Conservation (phyloP, 1,284 basidiomycete species). For the Trichosporon inkin region DNA sequence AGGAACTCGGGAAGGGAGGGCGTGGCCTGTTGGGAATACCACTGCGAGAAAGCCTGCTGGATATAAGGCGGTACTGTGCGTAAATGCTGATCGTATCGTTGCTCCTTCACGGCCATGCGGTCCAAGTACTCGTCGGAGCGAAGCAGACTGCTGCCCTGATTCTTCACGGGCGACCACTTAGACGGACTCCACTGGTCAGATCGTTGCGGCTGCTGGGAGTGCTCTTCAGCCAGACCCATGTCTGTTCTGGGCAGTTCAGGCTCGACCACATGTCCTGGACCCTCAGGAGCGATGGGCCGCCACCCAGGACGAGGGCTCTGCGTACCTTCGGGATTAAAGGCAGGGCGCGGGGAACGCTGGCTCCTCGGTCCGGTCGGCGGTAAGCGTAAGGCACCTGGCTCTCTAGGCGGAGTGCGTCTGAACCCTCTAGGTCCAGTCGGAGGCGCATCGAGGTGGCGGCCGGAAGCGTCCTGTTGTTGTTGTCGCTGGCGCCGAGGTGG, state of each 20-base stretch:
- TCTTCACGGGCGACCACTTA: neutral
- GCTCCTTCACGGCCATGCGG: conserved; percentile 27
- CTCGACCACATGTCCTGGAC: neutral
- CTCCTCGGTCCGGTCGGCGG: neutral
- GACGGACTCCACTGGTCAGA: conserved; percentile 16
- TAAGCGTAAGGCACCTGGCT: conserved; percentile 3
- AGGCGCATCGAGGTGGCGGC: conserved; percentile 2
- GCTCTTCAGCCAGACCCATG: conserved; percentile 16
- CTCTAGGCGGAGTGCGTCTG: conserved; percentile 2
- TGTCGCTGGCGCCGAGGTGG: neutral
- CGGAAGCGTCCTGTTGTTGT: neutral
- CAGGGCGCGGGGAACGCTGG: neutral
- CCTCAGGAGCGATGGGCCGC: neutral
- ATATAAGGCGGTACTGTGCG: conserved; percentile 38
- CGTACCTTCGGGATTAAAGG: neutral
- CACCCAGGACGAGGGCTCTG: neutral
- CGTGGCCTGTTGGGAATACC: conserved; percentile 31
- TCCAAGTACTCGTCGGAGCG: conserved; percentile 20
- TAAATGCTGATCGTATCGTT: conserved; percentile 26
- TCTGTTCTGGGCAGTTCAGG: conserved; percentile 12
- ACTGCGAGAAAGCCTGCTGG: conserved; percentile 37
- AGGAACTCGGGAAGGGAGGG: conserved; percentile 35
- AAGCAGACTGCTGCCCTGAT: neutral
- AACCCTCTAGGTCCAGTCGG: conserved; percentile 11
- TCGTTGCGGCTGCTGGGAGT: conserved; percentile 8